phyloP scores from a whole-genome alignment of 106 monocot genomes.

The Triglochin maritima region DNA sequence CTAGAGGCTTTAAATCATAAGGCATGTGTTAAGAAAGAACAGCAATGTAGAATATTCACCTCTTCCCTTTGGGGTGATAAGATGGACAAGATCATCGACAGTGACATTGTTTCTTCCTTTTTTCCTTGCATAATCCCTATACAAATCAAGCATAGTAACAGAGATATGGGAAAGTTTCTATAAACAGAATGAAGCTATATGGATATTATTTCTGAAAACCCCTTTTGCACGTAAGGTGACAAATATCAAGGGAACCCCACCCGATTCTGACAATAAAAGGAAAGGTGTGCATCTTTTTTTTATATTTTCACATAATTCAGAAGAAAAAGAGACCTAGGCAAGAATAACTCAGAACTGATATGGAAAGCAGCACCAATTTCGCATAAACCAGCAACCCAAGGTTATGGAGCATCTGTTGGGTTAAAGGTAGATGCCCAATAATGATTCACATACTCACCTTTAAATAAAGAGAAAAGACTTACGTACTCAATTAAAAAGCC shows the following conservation, averaged over 20 bases:
- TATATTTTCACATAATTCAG: neutral
- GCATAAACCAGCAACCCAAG: no score
- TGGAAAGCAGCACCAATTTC: no score
- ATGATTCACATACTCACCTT: neutral
- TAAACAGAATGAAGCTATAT: neutral
- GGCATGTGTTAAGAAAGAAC: no score
- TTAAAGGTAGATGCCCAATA: neutral
- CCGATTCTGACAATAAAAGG: neutral
- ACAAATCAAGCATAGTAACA: neutral
- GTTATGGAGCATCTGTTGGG: no score
- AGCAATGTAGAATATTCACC: slow-evolving; percentile 24
- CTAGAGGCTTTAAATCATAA: no score
- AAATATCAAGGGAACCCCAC: no score
- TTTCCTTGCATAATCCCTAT: slow-evolving; percentile 76
- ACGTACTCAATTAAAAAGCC: neutral
- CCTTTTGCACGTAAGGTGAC: no score
- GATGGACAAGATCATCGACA: slow-evolving; percentile 86
- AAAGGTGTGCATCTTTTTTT: neutral
- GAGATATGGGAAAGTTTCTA: neutral
- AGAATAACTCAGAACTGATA: neutral
- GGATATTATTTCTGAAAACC: no score
- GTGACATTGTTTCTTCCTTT: slow-evolving; percentile 99
- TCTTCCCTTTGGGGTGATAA: slow-evolving; percentile 95
- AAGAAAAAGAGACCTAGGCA: neutral
- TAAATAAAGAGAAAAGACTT: neutral